Evolutionary conservation across 2,329 filamentous ascomycete species (phyloP).

Genomic region (Phialophora chinensis): DNA sequence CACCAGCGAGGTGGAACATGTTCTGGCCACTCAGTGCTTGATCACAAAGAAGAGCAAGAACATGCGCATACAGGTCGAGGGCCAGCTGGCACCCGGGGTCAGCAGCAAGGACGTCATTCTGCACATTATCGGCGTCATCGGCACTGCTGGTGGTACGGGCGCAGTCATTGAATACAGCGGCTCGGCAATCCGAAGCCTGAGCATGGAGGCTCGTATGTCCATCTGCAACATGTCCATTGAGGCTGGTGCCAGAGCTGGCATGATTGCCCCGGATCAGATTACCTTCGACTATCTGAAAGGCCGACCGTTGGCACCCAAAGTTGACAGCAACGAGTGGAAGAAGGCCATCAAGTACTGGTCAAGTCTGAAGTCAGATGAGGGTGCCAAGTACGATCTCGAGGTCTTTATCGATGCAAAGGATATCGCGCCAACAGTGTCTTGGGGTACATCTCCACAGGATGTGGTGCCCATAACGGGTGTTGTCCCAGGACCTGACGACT

Average conservation of each 20-base stretch:
- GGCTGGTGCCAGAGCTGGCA: constrained; percentile 90
- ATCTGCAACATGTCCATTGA: constrained; percentile 99
- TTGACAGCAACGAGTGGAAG: constrained; percentile 85
- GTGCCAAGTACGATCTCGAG: constrained; percentile 86
- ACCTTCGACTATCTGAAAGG: constrained; percentile 97
- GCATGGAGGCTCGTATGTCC: constrained; percentile 98
- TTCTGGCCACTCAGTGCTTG: constrained; percentile 92
- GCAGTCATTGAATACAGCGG: constrained; percentile 97
- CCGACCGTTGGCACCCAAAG: constrained; percentile 83
- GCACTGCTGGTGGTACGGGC: constrained; percentile 92
- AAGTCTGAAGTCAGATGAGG: constrained; percentile 81
- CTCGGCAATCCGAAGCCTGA: constrained; percentile 84
- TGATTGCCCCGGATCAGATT: constrained; percentile 92
- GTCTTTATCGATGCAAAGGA: constrained; percentile 91
- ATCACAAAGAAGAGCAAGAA: constrained; percentile 97
- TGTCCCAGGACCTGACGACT: constrained; percentile 91
- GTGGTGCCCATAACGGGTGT: constrained; percentile 90
- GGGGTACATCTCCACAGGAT: constrained; percentile 96
- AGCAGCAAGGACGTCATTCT: constrained; percentile 96
- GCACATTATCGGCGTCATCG: constrained; percentile 89
- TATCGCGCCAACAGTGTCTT: constrained; percentile 90
- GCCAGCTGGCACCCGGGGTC: constrained; percentile 85
- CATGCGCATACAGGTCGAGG: constrained; percentile 96
- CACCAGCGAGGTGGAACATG: constrained; percentile 97
- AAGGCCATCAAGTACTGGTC: constrained; percentile 88